Evolutionary conservation across 2,329 filamentous ascomycete species (phyloP).

Genomic region (Pestalotiopsis sp.): DNA sequence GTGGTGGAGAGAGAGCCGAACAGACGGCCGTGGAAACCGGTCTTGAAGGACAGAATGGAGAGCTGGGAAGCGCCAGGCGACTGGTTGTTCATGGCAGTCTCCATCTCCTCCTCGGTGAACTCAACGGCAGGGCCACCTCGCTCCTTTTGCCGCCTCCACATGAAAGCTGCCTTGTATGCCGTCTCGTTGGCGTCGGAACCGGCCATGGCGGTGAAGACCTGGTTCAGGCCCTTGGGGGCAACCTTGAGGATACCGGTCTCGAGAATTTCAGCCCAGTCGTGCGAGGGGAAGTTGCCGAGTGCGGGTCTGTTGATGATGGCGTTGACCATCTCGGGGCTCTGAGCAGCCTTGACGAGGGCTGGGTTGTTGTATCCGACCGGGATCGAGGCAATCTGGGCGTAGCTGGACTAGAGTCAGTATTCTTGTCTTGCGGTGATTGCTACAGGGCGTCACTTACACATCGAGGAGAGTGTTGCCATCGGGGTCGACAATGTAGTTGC

Average conservation of each 20-base stretch:
- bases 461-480: conserved; percentile 76
- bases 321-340: conserved; percentile 76
- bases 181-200: conserved; percentile 94
- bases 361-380: conserved; percentile 93
- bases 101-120: conserved; percentile 77
- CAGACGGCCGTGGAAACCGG: conserved; percentile 86
- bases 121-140: conserved; percentile 78
- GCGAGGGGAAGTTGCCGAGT: conserved; percentile 86
- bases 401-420: conserved; percentile 47
- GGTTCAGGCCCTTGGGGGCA: conserved; percentile 79
- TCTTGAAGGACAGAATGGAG: conserved; percentile 87
- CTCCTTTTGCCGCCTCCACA: conserved; percentile 82
- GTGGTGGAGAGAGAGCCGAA: conserved; percentile 89
- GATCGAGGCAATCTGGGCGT: conserved; percentile 92
- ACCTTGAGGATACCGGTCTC: conserved; percentile 80
- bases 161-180: conserved; percentile 94
- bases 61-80: conserved; percentile 75
- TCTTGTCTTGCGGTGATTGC: neutral
- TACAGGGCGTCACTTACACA: conserved; percentile 51
- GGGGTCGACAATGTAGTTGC: conserved; percentile 79
- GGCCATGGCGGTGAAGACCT: conserved; percentile 89
- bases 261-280: conserved; percentile 81
- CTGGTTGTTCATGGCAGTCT: conserved; percentile 78
- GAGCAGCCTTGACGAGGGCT: conserved; percentile 68
- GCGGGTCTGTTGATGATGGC: conserved; percentile 88